These are phyloP conservation scores for Fraxinus americana DNA, from an alignment of 257 asterid genomes.

Conservation along the genomic window DNA sequence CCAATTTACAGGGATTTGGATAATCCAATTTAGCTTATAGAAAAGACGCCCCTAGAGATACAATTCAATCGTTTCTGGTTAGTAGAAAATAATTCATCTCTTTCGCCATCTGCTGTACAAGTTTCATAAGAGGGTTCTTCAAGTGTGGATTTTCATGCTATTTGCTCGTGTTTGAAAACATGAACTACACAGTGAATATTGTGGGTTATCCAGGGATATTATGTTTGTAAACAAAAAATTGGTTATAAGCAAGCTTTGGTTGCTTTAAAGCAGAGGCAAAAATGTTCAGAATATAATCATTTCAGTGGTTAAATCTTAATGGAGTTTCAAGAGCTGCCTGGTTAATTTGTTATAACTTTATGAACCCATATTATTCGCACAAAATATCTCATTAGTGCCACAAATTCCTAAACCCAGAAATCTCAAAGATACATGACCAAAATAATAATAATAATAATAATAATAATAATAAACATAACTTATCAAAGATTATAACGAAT, in stretches of 20 bases:
- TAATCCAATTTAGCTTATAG: not conserved
- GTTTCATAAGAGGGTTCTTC: not conserved
- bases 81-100: not conserved
- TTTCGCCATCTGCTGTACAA: not conserved
- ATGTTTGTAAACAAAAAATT: not conserved
- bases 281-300: too few species aligned
- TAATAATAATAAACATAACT: not conserved
- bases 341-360: too few species aligned
- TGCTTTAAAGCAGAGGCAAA: not conserved
- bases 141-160: not conserved
- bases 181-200: not conserved
- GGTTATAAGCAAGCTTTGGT: not conserved
- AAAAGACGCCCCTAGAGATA: not conserved
- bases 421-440: not conserved
- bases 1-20: not conserved
- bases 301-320: not conserved
- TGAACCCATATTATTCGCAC: too few species aligned
- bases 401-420: not conserved
- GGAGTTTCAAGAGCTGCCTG: too few species aligned
- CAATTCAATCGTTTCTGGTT: not conserved
- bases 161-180: not conserved
- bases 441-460: not conserved
- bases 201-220: not conserved
- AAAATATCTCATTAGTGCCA: not conserved
- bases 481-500: not conserved